Evolutionary conservation across 2,329 filamentous ascomycete genomes (phyloP).

Genomic region (Talaromyces verruculosus): DNA sequence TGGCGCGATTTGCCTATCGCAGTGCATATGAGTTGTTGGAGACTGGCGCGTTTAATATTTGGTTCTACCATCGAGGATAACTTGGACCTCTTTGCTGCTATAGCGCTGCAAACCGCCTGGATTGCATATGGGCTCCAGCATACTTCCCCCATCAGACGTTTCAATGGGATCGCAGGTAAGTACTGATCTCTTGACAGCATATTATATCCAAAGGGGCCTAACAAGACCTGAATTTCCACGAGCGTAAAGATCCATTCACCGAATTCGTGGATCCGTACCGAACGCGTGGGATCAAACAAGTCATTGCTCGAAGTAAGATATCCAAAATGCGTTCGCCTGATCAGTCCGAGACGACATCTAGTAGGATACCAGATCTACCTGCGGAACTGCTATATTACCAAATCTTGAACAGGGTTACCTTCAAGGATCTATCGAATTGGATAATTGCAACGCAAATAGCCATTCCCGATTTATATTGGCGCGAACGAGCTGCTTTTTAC

Average conservation of each 20-base stretch:
- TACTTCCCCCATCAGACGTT: background rate
- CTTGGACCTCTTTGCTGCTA: background rate
- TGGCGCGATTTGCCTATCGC: background rate
- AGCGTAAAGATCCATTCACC: background rate
- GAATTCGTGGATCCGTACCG: background rate
- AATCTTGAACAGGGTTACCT: background rate
- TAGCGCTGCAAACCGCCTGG: background rate
- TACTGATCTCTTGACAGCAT: background rate
- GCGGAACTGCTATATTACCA: background rate
- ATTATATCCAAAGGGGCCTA: background rate
- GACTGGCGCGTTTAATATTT: background rate
- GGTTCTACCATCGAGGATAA: background rate
- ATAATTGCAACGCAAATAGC: background rate
- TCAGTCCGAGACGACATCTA: background rate
- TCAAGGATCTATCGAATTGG: background rate
- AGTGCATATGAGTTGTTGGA: background rate
- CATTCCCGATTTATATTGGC: background rate
- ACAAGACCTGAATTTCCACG: background rate
- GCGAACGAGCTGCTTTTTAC: background rate
- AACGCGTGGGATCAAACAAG: background rate
- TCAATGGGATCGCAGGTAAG: background rate
- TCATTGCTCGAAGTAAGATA: background rate
- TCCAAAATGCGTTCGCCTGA: background rate
- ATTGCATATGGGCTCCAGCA: background rate
- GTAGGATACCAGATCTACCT: background rate